These are phyloP conservation scores for Fraxinus latifolia DNA, from an alignment of 305 asterid species.

Conservation along the genomic window DNA sequence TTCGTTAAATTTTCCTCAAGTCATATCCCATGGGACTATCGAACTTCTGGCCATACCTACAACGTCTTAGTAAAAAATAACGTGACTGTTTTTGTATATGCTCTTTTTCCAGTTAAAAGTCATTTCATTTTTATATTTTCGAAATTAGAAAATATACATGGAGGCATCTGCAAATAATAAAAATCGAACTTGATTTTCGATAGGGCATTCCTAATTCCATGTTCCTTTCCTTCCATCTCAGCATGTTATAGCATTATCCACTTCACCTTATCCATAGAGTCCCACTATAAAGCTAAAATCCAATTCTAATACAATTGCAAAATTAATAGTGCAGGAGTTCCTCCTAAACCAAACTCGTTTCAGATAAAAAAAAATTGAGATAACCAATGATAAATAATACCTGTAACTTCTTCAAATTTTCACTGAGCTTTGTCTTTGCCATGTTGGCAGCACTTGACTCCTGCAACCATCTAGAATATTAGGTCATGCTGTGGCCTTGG, in stretches of 20 bases:
- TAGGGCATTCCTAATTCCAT: neutral
- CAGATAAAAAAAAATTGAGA: neutral
- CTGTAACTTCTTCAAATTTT: constrained; percentile 81
- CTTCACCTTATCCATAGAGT: neutral
- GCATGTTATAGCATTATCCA: neutral
- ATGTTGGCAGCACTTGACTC: constrained; percentile 58
- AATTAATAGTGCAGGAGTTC: neutral
- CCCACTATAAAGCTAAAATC: neutral
- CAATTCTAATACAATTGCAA: neutral
- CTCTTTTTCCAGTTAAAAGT: neutral
- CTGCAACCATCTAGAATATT: constrained; percentile 38
- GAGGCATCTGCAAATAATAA: neutral
- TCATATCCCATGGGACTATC: neutral
- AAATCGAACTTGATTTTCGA: neutral
- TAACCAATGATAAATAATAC: constrained; percentile 32
- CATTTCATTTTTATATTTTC: neutral
- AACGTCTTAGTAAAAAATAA: neutral
- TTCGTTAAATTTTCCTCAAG: neutral
- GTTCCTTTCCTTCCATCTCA: neutral
- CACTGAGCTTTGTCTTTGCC: constrained; percentile 66
- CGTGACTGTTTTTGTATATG: neutral
- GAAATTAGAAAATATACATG: neutral
- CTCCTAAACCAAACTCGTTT: neutral
- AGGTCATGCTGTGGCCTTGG: neutral
- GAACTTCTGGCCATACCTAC: neutral